Base-by-base conservation (phyloP, 78 protist species). In the Diacronema lutheri region DNA sequence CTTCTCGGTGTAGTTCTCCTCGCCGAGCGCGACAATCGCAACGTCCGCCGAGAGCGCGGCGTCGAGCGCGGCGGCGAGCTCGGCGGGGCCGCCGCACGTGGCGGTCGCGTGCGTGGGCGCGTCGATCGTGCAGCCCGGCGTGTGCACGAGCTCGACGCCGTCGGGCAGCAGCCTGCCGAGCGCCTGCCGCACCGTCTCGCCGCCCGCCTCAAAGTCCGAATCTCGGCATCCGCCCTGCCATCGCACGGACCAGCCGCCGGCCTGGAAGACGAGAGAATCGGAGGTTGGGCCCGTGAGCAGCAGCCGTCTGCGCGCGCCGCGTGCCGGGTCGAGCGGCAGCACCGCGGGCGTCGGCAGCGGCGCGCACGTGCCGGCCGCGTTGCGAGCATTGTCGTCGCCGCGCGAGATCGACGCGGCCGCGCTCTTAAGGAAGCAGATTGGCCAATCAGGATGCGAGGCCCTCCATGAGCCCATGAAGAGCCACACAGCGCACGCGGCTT, bases 141-240 rank as follows among this genome's bases (percentile, higher is more conserved):
- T 33, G 72, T 33, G 72, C 19, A 0, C 10, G 72, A 65, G 21
- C 25, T 1, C 11, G 23, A 37, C 4, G 69, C 41, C 72, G 72
- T n/a, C 25, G 19, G 72, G 72, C 23, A 35, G 33, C 13, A 65
- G 72, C 23, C 72, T 0, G 14, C 0, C 16, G 41, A 65, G 7
- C 14, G 72, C 72, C 3, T 4, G 0, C 23, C 0, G 1, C 14
- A 65, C 41, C 44, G 72, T 65, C 72, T 65, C 72, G 13, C 72
- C 72, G 14, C 33, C 41, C 9, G 23, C 29, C 23, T 6, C 66
- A 19, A 90, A 84, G 38, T 84, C 88, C 41, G 29, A 7, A 68
- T 90, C 91, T 10, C 14, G 20, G 14, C 25, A 14, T 5, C 92
- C 91, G 56, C 93, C 93, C 62, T 90, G 91, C 92, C 92, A 74